Percentiles rank a stretch among this genome's conserved stretches.
Conservation (phyloP, 176 grass and related monocot genomes). For the Poa pratensis region DNA sequence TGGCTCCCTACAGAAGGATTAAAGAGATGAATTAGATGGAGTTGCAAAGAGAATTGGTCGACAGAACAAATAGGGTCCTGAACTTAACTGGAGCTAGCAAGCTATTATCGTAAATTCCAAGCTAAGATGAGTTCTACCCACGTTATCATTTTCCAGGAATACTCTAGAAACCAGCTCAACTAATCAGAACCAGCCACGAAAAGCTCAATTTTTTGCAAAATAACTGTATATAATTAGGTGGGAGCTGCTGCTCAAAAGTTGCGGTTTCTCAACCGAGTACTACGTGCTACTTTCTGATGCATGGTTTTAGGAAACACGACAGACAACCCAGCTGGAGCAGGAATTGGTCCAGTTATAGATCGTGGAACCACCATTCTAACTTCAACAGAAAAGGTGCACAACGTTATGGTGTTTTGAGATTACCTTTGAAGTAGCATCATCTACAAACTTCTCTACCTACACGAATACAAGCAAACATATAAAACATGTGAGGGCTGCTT, state of each 20-base stretch:
- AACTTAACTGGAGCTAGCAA: conserved; percentile 1
- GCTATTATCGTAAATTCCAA: background rate
- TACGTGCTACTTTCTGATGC: background rate
- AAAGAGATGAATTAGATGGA: conserved; percentile 22
- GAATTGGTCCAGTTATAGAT: conserved; percentile 2
- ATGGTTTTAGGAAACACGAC: background rate
- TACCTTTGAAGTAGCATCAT: conserved; percentile 92
- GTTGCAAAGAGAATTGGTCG: background rate
- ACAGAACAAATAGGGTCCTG: conserved; percentile 20
- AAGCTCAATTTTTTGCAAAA: background rate
- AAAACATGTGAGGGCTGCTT: conserved; percentile 33
- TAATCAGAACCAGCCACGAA: background rate
- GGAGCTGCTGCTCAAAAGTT: background rate
- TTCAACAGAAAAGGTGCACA: conserved; percentile 9
- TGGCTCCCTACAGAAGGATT: conserved; percentile 75
- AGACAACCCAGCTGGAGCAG: background rate
- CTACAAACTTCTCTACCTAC: conserved; percentile 87
- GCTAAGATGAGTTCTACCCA: background rate
- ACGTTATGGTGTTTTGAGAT: conserved; percentile 18
- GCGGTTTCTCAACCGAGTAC: background rate
- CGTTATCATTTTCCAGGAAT: background rate
- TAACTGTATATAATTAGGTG: background rate
- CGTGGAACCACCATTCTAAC: background rate
- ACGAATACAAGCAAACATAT: conserved; percentile 40
- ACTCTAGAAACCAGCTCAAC: background rate